phyloP scores from a whole-genome alignment of 345 rosid species.

The Raphanus raphanistrum region DNA sequence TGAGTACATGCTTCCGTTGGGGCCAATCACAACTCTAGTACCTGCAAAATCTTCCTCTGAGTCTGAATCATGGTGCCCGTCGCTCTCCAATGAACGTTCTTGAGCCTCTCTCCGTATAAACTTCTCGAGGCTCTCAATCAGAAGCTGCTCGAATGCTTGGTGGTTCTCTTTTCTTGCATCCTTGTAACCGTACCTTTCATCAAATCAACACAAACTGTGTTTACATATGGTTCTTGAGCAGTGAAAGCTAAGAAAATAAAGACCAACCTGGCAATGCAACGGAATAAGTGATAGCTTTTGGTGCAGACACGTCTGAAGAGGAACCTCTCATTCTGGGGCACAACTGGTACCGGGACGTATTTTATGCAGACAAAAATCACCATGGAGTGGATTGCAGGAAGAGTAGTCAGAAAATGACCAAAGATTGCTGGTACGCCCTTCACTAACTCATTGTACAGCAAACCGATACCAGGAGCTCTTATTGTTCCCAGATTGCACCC shows the following conservation, averaged over 20 bases:
- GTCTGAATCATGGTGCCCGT: conserved; percentile 67
- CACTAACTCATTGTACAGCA: conserved; percentile 88
- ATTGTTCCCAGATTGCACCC: conserved; percentile 94
- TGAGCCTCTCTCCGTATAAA: conserved; percentile 95
- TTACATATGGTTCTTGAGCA: background rate
- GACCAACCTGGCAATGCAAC: conserved; percentile 90
- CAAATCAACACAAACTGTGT: background rate
- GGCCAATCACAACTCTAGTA: conserved; percentile 70
- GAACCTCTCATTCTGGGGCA: conserved; percentile 95
- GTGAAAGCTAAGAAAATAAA: background rate
- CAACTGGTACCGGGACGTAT: conserved; percentile 93
- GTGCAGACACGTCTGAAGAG: conserved; percentile 93
- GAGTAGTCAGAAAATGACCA: conserved; percentile 96
- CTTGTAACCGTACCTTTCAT: conserved; percentile 92
- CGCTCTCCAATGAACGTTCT: conserved; percentile 86
- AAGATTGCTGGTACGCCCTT: conserved; percentile 95
- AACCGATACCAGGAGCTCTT: conserved; percentile 97
- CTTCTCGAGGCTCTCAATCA: conserved; percentile 97
- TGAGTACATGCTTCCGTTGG: conserved; percentile 89
- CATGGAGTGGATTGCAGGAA: conserved; percentile 98
- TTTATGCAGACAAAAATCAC: conserved; percentile 91
- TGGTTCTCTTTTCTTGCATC: conserved; percentile 95
- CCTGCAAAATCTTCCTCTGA: conserved; percentile 54
- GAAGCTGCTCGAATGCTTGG: conserved; percentile 89
- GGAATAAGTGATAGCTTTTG: conserved; percentile 88